Percentiles rank a stretch among this genome's conserved stretches.
Conservation (phyloP, 2,329 filamentous ascomycete genomes). For the Fusarium pseudograminearum region DNA sequence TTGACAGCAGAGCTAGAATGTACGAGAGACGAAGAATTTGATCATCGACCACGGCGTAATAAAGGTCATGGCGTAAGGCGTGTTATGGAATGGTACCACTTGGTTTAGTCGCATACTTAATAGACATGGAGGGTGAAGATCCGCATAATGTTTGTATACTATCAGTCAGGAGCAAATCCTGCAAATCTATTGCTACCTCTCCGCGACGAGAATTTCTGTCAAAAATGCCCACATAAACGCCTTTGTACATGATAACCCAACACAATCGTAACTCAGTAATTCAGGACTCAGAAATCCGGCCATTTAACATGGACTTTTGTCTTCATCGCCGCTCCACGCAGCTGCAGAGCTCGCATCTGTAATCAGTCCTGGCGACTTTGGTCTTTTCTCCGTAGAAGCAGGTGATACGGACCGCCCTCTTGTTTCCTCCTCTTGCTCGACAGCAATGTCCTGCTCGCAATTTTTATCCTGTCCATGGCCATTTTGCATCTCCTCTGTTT, state of each 20-base stretch:
- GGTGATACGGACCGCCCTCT: conserved; percentile 35
- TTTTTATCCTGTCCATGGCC: conserved; percentile 2
- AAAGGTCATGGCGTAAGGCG: conserved; percentile 46
- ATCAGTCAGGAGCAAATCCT: conserved; percentile 38
- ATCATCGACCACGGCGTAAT: conserved; percentile 42
- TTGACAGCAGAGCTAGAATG: conserved; percentile 26
- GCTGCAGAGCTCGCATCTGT: conserved; percentile 48
- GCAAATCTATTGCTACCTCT: conserved; percentile 43
- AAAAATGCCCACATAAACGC: conserved; percentile 42
- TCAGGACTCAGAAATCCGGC: not conserved
- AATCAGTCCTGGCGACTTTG: conserved; percentile 46
- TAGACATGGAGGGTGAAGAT: conserved; percentile 41
- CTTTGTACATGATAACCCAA: conserved; percentile 30
- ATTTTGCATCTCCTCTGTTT: conserved; percentile 24
- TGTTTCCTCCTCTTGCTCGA: conserved; percentile 28
- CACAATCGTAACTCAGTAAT: conserved; percentile 1
- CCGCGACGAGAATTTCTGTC: conserved; percentile 37
- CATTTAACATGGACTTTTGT: conserved; percentile 15
- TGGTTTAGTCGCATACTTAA: conserved; percentile 34
- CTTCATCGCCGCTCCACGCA: conserved; percentile 40
- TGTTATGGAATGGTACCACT: conserved; percentile 32
- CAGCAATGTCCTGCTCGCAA: not conserved
- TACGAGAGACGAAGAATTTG: conserved; percentile 48
- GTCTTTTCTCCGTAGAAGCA: conserved; percentile 25
- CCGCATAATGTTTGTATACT: conserved; percentile 44